These are phyloP conservation scores for Trametes villosa DNA, from an alignment of 768 basidiomycete genomes.

Conservation along the genomic window DNA sequence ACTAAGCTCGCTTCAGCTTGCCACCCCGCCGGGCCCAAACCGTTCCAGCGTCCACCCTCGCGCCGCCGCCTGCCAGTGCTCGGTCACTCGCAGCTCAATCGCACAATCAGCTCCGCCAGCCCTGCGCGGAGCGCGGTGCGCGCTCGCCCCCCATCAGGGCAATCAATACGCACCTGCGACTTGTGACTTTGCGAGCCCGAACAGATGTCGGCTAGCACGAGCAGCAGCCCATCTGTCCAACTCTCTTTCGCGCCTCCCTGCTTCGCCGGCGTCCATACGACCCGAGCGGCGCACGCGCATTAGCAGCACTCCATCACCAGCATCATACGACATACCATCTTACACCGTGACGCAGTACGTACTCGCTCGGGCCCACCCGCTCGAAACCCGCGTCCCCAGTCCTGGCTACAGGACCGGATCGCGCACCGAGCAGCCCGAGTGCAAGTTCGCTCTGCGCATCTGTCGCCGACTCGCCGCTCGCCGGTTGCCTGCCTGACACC, in stretches of 20 bases:
- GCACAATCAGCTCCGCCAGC: no score
- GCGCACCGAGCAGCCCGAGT: constrained; percentile 1
- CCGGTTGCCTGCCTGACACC: neutral
- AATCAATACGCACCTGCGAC: no score
- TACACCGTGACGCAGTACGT: neutral
- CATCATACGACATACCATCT: neutral
- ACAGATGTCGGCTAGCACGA: constrained; percentile 2
- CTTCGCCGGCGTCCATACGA: neutral
- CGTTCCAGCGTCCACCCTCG: no score
- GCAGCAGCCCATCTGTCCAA: neutral
- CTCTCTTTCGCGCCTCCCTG: no score
- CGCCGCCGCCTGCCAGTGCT: no score
- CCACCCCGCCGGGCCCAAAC: no score
- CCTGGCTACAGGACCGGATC: neutral
- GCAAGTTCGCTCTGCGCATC: neutral
- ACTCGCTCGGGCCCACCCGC: neutral
- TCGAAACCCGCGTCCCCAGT: constrained; percentile 1
- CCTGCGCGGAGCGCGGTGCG: no score
- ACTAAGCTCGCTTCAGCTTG: no score
- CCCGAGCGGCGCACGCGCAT: neutral
- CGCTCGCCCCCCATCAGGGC: no score
- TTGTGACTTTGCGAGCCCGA: neutral
- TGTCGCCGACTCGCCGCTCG: neutral
- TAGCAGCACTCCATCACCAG: neutral
- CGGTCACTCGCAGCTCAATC: no score